Evolutionary conservation across 352 stramenopile species (phyloP).

Genomic region (Globisporangium megalacanthum): DNA sequence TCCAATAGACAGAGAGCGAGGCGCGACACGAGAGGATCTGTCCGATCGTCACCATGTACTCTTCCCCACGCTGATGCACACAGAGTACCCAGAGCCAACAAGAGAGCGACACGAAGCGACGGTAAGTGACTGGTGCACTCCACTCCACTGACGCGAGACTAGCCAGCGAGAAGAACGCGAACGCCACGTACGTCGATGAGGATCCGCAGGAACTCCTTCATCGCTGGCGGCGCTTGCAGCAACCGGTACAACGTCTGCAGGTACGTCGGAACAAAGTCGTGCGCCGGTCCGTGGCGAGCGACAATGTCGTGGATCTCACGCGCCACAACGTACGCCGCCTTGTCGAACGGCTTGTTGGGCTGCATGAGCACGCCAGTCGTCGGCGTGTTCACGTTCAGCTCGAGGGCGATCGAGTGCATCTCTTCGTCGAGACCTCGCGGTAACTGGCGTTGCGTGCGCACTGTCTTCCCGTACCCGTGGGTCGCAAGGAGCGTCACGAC

Average conservation of each 20-base stretch:
- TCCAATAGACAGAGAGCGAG: constrained; percentile 66
- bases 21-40: constrained; percentile 53
- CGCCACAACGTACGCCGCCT: constrained; percentile 54
- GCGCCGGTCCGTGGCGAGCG: constrained; percentile 40
- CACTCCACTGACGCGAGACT: too few species aligned
- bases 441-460: constrained; percentile 51
- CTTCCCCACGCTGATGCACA: constrained; percentile 45
- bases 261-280: constrained; percentile 70
- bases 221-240: constrained; percentile 48
- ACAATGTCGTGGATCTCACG: constrained; percentile 71
- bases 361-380: constrained; percentile 66
- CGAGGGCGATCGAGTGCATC: constrained; percentile 66
- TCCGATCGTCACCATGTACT: constrained; percentile 64
- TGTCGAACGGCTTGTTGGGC: constrained; percentile 76
- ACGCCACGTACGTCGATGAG: constrained; percentile 51
- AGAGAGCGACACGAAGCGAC: too few species aligned
- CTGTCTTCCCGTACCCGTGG: constrained; percentile 60
- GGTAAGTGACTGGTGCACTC: too few species aligned
- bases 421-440: constrained; percentile 63
- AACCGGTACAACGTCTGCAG: constrained; percentile 73
- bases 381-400: constrained; percentile 77
- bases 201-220: constrained; percentile 73
- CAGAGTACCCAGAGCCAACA: neutral
- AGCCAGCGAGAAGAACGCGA: too few species aligned
- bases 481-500: constrained; percentile 56